phyloP scores from a whole-genome alignment of 148 eudicot genomes.

The Drosera capensis region DNA sequence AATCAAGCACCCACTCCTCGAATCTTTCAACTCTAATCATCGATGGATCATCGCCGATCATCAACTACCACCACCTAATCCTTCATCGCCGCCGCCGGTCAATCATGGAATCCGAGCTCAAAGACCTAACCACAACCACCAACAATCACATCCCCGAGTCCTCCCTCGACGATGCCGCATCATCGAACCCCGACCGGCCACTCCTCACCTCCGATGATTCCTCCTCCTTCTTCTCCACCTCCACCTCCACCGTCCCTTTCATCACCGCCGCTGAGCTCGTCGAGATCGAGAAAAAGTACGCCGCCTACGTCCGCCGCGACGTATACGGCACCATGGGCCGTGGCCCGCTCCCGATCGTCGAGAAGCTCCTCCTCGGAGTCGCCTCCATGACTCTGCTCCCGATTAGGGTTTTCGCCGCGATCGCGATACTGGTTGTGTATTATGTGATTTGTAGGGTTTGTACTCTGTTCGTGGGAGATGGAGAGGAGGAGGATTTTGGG shows the following conservation, averaged over 20 bases:
- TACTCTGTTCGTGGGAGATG: slow-evolving; percentile 34
- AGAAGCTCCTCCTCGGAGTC: slow-evolving; percentile 30
- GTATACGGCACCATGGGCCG: slow-evolving; percentile 66
- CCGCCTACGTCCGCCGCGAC: slow-evolving; percentile 56
- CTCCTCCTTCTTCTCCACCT: slow-evolving; percentile 5
- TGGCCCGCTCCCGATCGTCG: slow-evolving; percentile 36
- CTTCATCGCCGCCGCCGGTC: neutral
- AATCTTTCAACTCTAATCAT: too few species aligned
- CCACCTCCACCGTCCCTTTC: slow-evolving; percentile 7
- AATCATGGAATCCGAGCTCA: slow-evolving; percentile 54
- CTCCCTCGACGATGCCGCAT: slow-evolving; percentile 23
- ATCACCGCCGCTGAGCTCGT: slow-evolving; percentile 17
- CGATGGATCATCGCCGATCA: too few species aligned
- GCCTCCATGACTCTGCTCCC: slow-evolving; percentile 49
- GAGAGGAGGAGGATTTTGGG: slow-evolving; percentile 48
- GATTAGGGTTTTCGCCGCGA: slow-evolving; percentile 22
- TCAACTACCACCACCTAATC: neutral
- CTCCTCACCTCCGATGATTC: slow-evolving; percentile 22
- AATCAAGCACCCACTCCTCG: too few species aligned
- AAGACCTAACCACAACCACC: slow-evolving; percentile 10
- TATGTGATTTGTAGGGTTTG: slow-evolving; percentile 60
- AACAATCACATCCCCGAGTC: slow-evolving; percentile 7
- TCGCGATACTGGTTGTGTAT: slow-evolving; percentile 34
- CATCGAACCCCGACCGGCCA: slow-evolving; percentile 22
- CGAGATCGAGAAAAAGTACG: slow-evolving; percentile 63